phyloP scores from a whole-genome alignment of 441 rosid species.

The Erodium trifolium region DNA sequence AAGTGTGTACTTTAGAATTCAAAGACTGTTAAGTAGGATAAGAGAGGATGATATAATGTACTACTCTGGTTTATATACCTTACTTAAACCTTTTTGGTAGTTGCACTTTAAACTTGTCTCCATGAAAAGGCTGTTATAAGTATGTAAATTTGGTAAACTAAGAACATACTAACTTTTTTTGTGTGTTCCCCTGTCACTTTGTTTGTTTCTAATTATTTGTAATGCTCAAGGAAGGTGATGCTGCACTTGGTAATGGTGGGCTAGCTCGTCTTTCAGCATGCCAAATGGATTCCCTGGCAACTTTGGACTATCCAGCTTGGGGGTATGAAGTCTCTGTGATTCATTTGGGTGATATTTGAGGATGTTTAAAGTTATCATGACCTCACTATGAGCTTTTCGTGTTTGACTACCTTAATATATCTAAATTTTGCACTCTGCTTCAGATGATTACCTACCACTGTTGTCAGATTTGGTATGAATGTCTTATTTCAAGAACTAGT shows the following conservation, averaged over 20 bases:
- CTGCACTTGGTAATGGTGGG: conserved; percentile 27
- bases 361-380: neutral
- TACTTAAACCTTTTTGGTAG: neutral
- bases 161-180: neutral
- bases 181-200: neutral
- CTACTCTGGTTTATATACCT: too few species aligned
- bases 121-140: neutral
- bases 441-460: conserved; percentile 1
- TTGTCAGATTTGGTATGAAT: neutral
- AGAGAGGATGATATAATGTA: neutral
- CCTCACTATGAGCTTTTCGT: neutral
- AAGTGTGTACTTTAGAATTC: neutral
- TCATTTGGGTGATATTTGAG: neutral
- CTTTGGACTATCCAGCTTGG: conserved; percentile 24
- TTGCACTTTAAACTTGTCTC: neutral
- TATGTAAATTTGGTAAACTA: neutral
- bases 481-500: neutral
- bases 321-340: conserved; percentile 17
- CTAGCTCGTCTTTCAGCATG: conserved; percentile 22
- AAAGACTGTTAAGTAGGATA: neutral
- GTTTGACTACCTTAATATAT: neutral
- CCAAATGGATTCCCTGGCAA: conserved; percentile 22
- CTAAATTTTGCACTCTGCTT: neutral
- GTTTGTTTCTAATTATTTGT: conserved; percentile 3
- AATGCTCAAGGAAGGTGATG: conserved; percentile 22